These are phyloP conservation scores for Pseudocercospora macadamiae DNA, from an alignment of 2,329 filamentous ascomycete species.

Conservation along the genomic window DNA sequence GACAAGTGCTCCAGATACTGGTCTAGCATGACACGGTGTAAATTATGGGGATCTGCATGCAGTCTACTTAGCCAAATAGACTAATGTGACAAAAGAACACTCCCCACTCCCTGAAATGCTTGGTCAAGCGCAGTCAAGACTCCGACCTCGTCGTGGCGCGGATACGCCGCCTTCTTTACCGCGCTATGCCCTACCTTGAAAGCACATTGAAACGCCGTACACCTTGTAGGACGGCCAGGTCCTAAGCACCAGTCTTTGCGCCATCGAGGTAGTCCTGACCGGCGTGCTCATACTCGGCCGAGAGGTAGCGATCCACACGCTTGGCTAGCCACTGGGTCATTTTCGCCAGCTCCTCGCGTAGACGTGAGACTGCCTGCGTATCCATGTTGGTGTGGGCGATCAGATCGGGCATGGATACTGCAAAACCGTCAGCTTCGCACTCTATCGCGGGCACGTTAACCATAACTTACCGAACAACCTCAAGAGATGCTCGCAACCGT, in stretches of 20 bases:
- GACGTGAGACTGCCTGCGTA: constrained; percentile 80
- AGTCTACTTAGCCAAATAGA: background rate
- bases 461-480: constrained; percentile 83
- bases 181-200: background rate
- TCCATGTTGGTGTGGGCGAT: constrained; percentile 99
- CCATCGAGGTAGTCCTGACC: constrained; percentile 69
- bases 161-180: background rate
- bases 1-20: background rate
- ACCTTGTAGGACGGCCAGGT: too few relatives aligned
- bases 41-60: background rate
- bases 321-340: constrained; percentile 84
- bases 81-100: constrained; percentile 1
- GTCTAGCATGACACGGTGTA: too few relatives aligned
- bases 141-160: background rate
- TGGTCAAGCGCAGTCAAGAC: background rate
- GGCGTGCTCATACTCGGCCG: constrained; percentile 73
- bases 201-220: background rate
- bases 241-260: constrained; percentile 26
- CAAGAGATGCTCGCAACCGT: constrained; percentile 89
- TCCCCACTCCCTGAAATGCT: background rate
- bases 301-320: constrained; percentile 76
- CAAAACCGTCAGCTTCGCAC: too few relatives aligned
- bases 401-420: constrained; percentile 88
- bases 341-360: constrained; percentile 85
- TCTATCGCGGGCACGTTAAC: too few relatives aligned